Evolutionary conservation across 305 asterid species (phyloP), one percentile per base, ranked within the genome.

Genomic region (Stenogyne calaminthoides): DNA sequence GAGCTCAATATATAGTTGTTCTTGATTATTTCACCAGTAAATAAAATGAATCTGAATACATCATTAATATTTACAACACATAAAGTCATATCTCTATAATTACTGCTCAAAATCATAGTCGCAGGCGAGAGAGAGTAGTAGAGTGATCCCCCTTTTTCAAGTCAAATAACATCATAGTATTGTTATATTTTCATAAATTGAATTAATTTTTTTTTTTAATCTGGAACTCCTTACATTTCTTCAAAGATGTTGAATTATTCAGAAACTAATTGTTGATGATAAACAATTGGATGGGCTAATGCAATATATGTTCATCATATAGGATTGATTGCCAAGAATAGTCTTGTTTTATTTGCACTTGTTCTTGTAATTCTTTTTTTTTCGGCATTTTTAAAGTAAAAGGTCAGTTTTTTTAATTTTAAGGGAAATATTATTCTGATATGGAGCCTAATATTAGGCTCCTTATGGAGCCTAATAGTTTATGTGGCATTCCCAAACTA

Each of bases 11-110:
- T 10, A 44, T 11, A 14, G 16, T 25, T 64, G 15, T 25, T 64
- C 59, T 64, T 16, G 66, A 16, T 64, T 64, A 54, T 52, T 36
- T 64, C 34, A 1, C 34, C 56, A 37, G 46, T 15, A 39, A 71
- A 64, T 65, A 52, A 29, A 61, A 20, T 22, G 40, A 47, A 40
- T n/a, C 27, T 22, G 6, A 16, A 34, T 20, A 27, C 18, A 9
- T 4, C 34, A 58, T 27, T 34, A 9, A 60, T 34, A 52, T 52
- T 34, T 12, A 60, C 47, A 61, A 34, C n/a, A 37, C 2, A 8
- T 4, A 5, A 63, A 40, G 54, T 37, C 36, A 19, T 11, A 8
- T 19, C 55, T 37, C 54, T 37, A 16, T 18, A 59, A 37, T 37
- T 63, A 39, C 25, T 19, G 9, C 51, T 61, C 67, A 36, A 37